Evolutionary conservation across 441 rosid species (phyloP).

Genomic region (Viola pubescens): DNA sequence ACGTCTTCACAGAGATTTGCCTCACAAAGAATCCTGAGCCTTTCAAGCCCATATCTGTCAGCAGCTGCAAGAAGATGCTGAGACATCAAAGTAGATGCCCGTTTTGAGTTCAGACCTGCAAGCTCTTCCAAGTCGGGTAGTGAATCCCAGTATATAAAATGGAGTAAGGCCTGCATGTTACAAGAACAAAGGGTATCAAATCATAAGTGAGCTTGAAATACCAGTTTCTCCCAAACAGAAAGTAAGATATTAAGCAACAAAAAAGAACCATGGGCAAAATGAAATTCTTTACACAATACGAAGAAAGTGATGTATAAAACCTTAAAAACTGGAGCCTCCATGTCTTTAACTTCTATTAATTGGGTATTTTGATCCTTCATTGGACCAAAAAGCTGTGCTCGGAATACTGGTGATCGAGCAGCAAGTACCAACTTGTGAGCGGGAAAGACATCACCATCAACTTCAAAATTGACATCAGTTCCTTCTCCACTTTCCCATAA

Average conservation of each 20-base stretch:
- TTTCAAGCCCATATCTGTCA: slow-evolving; percentile 77
- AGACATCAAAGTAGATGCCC: slow-evolving; percentile 73
- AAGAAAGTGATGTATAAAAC: slow-evolving; percentile 19
- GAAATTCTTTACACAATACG: no score
- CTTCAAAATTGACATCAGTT: slow-evolving; percentile 58
- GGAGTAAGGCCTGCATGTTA: slow-evolving; percentile 64
- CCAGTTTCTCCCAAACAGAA: not conserved
- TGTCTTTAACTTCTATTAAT: slow-evolving; percentile 50
- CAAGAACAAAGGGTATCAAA: slow-evolving; percentile 5
- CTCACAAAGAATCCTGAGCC: slow-evolving; percentile 68
- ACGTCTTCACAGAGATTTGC: slow-evolving; percentile 71
- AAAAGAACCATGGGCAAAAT: no score
- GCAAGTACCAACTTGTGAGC: slow-evolving; percentile 75
- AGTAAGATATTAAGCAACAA: no score
- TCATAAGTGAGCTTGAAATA: slow-evolving; percentile 1
- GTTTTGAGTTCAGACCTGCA: slow-evolving; percentile 56
- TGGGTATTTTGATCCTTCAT: slow-evolving; percentile 58
- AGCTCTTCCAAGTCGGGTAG: slow-evolving; percentile 78
- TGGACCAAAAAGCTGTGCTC: slow-evolving; percentile 77
- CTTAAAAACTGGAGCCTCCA: slow-evolving; percentile 77
- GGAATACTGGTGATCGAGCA: slow-evolving; percentile 72
- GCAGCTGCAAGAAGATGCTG: slow-evolving; percentile 96
- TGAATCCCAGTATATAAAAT: slow-evolving; percentile 75
- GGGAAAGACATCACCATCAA: slow-evolving; percentile 59
- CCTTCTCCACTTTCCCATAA: slow-evolving; percentile 71